Percentiles rank a stretch among this genome's conserved stretches.
Evolutionary conservation across 108 stramenopile genomes (phyloP).

Genomic region (Aureococcus anophagefferens): DNA sequence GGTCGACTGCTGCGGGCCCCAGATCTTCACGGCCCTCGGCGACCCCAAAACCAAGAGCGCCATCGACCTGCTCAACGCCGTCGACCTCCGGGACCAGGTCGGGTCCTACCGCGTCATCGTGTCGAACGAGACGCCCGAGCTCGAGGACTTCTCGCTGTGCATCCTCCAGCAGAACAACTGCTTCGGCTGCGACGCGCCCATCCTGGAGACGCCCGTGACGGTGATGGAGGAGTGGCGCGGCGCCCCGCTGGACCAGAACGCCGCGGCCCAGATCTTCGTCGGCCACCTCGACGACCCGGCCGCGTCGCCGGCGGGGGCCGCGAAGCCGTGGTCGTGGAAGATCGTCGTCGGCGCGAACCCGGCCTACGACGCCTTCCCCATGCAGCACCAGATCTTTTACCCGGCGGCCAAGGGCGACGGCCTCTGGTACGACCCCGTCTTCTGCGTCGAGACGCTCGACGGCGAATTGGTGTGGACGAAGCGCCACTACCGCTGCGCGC

Average conservation of each 20-base stretch:
- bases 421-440: conserved; percentile 94
- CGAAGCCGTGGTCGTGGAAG: conserved; percentile 72
- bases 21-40: conserved; percentile 46
- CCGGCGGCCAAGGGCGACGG: conserved; percentile 35
- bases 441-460: conserved; percentile 83
- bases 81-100: conserved; percentile 72
- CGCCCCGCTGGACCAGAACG: conserved; percentile 49
- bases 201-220: conserved; percentile 58
- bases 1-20: conserved; percentile 62
- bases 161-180: conserved; percentile 84
- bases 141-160: conserved; percentile 77
- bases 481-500: conserved; percentile 59
- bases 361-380: conserved; percentile 89
- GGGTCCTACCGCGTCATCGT: conserved; percentile 81
- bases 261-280: conserved; percentile 61
- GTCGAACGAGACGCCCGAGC: conserved; percentile 71
- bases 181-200: conserved; percentile 62
- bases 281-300: conserved; percentile 69
- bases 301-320: conserved; percentile 18
- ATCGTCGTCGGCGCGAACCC: conserved; percentile 78
- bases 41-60: conserved; percentile 63
- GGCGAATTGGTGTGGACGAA: conserved; percentile 80
- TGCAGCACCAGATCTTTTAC: conserved; percentile 79
- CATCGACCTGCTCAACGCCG: conserved; percentile 52
- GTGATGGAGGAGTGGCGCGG: conserved; percentile 60